These are phyloP conservation scores for Naganishia onofrii DNA, from an alignment of 768 basidiomycete genomes.

Conservation along the genomic window DNA sequence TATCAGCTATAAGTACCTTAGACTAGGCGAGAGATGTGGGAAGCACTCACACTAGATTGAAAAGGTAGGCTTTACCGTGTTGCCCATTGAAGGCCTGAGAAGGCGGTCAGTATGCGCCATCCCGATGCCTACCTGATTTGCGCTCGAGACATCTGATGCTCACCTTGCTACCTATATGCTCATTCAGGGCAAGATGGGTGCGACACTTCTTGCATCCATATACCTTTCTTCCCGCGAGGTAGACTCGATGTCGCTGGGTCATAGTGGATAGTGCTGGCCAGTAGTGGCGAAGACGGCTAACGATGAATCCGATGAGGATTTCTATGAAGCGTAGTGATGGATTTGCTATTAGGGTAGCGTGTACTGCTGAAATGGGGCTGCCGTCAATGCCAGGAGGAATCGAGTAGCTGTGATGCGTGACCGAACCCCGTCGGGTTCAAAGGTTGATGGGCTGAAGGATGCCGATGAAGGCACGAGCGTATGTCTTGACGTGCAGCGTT, in stretches of 20 bases:
- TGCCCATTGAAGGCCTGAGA: slow-evolving; percentile 91
- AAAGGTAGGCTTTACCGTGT: slow-evolving; percentile 91
- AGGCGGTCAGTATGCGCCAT: neutral
- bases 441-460: neutral
- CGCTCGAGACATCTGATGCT: neutral
- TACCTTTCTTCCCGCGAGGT: slow-evolving; percentile 47
- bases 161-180: slow-evolving; percentile 43
- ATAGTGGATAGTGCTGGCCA: neutral
- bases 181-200: slow-evolving; percentile 47
- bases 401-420: too few relatives aligned
- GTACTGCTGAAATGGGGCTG: too few relatives aligned
- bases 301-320: too few relatives aligned
- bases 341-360: too few relatives aligned
- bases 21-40: neutral
- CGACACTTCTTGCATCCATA: slow-evolving; percentile 46
- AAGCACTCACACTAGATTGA: slow-evolving; percentile 78
- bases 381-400: too few relatives aligned
- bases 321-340: too few relatives aligned
- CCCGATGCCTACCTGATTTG: neutral
- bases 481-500: neutral
- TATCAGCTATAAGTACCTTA: neutral
- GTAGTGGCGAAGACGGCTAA: neutral
- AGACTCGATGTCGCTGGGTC: slow-evolving; percentile 38
- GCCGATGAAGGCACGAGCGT: neutral
- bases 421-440: neutral